A percentile compares a stretch with the other conserved stretches of the same genome.
These are phyloP conservation scores for Plasmodium vinckei DNA, from an alignment of 169 alveolate species.

Conservation along the genomic window DNA sequence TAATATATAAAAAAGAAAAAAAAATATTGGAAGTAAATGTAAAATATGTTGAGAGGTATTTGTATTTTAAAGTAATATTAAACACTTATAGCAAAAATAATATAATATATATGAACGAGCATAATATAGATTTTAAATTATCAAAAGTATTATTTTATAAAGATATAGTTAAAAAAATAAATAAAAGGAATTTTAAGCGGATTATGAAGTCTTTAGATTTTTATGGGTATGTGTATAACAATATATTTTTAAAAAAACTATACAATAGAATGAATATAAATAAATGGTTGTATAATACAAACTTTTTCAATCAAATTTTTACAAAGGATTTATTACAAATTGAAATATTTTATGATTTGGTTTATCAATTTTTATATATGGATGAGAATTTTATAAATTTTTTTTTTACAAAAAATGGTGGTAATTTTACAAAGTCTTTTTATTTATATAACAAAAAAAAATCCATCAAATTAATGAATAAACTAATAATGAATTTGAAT, in stretches of 20 bases:
- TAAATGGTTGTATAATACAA: conserved; percentile 33
- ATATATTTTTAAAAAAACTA: conserved; percentile 54
- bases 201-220: conserved; percentile 56
- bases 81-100: conserved; percentile 40
- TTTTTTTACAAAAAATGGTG: conserved; percentile 51
- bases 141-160: conserved; percentile 44
- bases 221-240: conserved; percentile 54
- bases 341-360: conserved; percentile 39
- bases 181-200: conserved; percentile 30
- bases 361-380: conserved; percentile 42
- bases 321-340: conserved; percentile 16
- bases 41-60: conserved; percentile 46
- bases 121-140: conserved; percentile 25
- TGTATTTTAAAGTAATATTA: conserved; percentile 47
- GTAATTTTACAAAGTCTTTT: conserved; percentile 29
- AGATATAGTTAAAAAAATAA: conserved; percentile 33
- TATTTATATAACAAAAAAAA: conserved; percentile 27
- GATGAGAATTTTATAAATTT: conserved; percentile 15
- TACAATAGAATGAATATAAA: conserved; percentile 54
- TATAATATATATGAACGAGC: conserved; percentile 11
- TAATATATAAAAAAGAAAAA: conserved; percentile 55
- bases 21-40: conserved; percentile 40
- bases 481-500: conserved; percentile 24
- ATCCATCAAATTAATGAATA: conserved; percentile 51
- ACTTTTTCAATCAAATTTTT: conserved; percentile 32